phyloP scores from a whole-genome alignment of 345 rosid genomes.

The Camelina sativa region DNA sequence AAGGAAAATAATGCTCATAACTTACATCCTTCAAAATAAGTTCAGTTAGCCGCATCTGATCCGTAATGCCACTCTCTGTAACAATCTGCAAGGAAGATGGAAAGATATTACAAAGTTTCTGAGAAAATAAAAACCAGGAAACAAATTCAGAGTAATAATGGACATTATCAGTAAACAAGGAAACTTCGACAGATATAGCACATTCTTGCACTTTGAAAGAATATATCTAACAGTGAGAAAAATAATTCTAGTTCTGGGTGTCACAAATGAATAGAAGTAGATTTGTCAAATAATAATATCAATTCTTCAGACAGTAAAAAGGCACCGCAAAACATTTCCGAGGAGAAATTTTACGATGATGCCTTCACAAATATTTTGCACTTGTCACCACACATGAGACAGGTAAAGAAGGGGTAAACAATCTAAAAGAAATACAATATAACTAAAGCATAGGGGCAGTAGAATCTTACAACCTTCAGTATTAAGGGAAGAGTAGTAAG shows the following conservation, averaged over 20 bases:
- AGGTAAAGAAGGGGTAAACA: neutral
- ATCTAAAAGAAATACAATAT: constrained; percentile 7
- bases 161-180: constrained; percentile 12
- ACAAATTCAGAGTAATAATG: constrained; percentile 18
- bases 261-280: constrained; percentile 21
- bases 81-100: constrained; percentile 52
- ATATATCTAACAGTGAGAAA: constrained; percentile 23
- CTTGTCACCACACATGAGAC: constrained; percentile 13
- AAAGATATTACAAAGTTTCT: constrained; percentile 47
- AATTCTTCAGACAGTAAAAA: constrained; percentile 1
- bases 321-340: constrained; percentile 13
- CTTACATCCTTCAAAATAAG: constrained; percentile 84
- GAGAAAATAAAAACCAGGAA: constrained; percentile 50
- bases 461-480: constrained; percentile 82
- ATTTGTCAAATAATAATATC: neutral
- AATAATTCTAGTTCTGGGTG: neutral
- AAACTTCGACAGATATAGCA: constrained; percentile 10
- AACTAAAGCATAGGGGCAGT: constrained; percentile 25
- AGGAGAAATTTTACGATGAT: constrained; percentile 1
- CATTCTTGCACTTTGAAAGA: constrained; percentile 7
- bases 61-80: constrained; percentile 87
- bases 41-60: constrained; percentile 87
- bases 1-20: constrained; percentile 16
- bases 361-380: constrained; percentile 18
- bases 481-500: constrained; percentile 88